Conservation (phyloP, 176 grass and related monocot genomes). For the Triticum aestivum region DNA sequence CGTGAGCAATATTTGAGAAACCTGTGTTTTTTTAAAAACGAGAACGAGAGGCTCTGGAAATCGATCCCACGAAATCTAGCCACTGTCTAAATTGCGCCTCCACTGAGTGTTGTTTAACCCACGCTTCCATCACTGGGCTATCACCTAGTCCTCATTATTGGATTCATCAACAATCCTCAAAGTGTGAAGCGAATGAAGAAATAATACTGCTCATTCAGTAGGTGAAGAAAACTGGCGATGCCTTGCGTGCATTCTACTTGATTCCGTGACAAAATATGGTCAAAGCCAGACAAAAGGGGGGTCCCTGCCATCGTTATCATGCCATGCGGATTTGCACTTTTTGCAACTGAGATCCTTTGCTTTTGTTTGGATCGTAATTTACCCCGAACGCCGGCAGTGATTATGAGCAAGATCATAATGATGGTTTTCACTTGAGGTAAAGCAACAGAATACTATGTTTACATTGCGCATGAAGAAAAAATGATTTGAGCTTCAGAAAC, state of each 20-base stretch:
- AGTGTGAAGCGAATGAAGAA: conserved; percentile 23
- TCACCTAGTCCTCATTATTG: background rate
- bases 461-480: conserved; percentile 3
- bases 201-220: background rate
- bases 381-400: conserved; percentile 12
- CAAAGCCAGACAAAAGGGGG: conserved; percentile 9
- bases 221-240: background rate
- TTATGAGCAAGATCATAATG: conserved; percentile 17
- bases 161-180: background rate
- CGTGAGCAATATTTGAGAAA: too few species aligned
- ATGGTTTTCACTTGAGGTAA: conserved; percentile 25
- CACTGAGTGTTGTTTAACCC: background rate
- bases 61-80: too few species aligned
- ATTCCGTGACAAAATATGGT: background rate
- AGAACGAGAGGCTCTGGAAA: too few species aligned
- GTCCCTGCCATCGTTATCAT: background rate
- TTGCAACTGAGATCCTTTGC: background rate
- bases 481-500: conserved; percentile 25
- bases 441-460: background rate
- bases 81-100: too few species aligned
- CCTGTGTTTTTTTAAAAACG: too few species aligned
- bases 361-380: conserved; percentile 30
- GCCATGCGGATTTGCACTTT: background rate
- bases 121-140: background rate
- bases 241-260: conserved; percentile 12